Base-by-base conservation (phyloP, 129 eudicot species). In the Tagetes erecta region DNA sequence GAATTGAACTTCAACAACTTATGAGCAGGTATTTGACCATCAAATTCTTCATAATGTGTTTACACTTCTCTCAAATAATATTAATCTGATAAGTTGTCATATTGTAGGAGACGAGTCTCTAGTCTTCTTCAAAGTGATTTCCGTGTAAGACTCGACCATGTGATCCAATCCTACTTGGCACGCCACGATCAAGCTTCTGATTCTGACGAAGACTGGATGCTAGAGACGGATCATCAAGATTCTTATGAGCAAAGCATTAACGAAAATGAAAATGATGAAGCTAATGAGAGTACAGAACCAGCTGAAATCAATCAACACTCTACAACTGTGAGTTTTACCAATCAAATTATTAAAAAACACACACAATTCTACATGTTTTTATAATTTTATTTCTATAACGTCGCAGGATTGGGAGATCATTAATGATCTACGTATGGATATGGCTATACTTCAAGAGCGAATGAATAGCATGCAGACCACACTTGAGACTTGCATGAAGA, bases 61-160 rank as follows among this genome's bases (percentile, higher is more conserved):
- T 3, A 5, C 35, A 30, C 58, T 31, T 55, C 9, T 3, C 13
- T 46, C 34, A 66, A 47, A 38, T 47, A 62, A 40, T 8, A n/a
- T 45, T 73, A 67, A 56, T 11, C 64, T 55, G 14, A 44, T 3
- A 36, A 33, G 49, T 74, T 13, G 69, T 62, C 3, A 14, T 82
- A 35, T 12, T 84, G 57, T 63, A 92, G 97, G 90, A 88, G 99
- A 83, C 84, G 87, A 57, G 99, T 95, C 68, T 84, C 97, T 46
- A 88, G 82, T 85, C 97, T 95, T 79, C 97, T 95, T 88, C 84
- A 83, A 60, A 95, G 99, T 83, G 88, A 86, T 72, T 95, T 95
- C 60, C 91, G 97, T 52, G 88, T 71, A 79, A 87, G 95, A 62
- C 87, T 95, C 34, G 81, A 95, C 72, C 92, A 72, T 82, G 62